Evolutionary conservation across 1,139 yeast genomes (phyloP), one percentile per base, ranked within the genome.

Genomic region (Lodderomyces elongisporus): DNA sequence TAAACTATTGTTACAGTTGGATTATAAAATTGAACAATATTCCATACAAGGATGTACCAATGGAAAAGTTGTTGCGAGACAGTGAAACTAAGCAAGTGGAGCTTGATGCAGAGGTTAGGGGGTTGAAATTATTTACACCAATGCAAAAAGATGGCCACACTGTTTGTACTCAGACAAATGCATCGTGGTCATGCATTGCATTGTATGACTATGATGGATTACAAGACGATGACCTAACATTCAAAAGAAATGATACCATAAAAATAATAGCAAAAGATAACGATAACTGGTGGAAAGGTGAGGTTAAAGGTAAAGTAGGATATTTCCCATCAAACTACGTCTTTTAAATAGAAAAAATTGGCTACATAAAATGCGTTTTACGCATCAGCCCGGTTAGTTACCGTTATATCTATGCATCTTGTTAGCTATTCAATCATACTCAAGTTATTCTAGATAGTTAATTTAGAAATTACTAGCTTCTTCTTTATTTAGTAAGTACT

Each of bases 201-300:
- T 25, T 58, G 3, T 70, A 49, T 39, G 45, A 49, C 14, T 72
- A 59, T 38, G 30, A 41, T 2, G 63, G 62, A 1, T 47, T 54
- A 20, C 52, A 56, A 20, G 37, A 42, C 0, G 77, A 72, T 1
- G 85, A 79, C 46, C 60, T 79, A 18, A 46, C 68, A 3, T 65
- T 79, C 41, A 45, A 56, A 17, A 56, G 51, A 24, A 82, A 81
- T 7, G 82, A 77, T 39, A 46, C 51, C 29, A 65, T 79, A 25
- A 55, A 50, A 27, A 56, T 79, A 2, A 39, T 73, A 20, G 69
- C 66, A 32, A 55, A 51, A 15, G 57, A 62, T 1, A 70, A 68
- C 4, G 55, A 58, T 20, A 79, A 85, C 85, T 79, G 84, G 83
- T 79, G 84, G 83, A 66, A 65, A 39, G 85, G 85, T 2, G 66